Conservation (phyloP, 441 rosid species). For the Populus hybrid region DNA sequence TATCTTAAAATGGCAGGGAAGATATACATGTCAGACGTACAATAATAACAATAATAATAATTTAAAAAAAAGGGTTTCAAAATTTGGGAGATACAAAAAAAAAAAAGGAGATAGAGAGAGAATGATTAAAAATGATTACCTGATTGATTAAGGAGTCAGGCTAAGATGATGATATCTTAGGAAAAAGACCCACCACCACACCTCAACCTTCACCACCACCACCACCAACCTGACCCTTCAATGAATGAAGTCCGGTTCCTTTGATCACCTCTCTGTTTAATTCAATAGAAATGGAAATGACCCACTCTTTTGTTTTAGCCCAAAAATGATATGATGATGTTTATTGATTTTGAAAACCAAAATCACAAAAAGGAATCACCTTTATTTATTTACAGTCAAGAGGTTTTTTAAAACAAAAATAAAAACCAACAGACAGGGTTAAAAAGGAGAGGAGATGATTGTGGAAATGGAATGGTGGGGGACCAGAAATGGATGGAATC, state of each 20-base stretch:
- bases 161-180: constrained; percentile 21
- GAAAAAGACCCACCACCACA: constrained; percentile 46
- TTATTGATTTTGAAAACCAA: constrained; percentile 29
- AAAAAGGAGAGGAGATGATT: constrained; percentile 20
- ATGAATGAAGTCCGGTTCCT: constrained; percentile 27
- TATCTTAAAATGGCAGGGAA: constrained; percentile 27
- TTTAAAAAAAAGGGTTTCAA: background rate
- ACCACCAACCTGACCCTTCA: constrained; percentile 16
- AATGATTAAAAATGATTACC: constrained; percentile 56
- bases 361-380: constrained; percentile 15
- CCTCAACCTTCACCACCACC: constrained; percentile 28
- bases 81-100: constrained; percentile 14
- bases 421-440: background rate
- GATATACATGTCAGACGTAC: constrained; percentile 19
- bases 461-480: constrained; percentile 32
- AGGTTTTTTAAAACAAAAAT: constrained; percentile 1
- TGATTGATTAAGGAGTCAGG: constrained; percentile 60
- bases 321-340: constrained; percentile 37
- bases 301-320: constrained; percentile 17
- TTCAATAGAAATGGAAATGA: constrained; percentile 20
- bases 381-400: constrained; percentile 7
- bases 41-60: background rate
- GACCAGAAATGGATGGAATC: constrained; percentile 38
- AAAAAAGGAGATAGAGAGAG: constrained; percentile 4
- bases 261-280: constrained; percentile 19